These are phyloP conservation scores for Colletotrichum sp. DNA, from an alignment of 2,329 filamentous ascomycete genomes.

Conservation along the genomic window DNA sequence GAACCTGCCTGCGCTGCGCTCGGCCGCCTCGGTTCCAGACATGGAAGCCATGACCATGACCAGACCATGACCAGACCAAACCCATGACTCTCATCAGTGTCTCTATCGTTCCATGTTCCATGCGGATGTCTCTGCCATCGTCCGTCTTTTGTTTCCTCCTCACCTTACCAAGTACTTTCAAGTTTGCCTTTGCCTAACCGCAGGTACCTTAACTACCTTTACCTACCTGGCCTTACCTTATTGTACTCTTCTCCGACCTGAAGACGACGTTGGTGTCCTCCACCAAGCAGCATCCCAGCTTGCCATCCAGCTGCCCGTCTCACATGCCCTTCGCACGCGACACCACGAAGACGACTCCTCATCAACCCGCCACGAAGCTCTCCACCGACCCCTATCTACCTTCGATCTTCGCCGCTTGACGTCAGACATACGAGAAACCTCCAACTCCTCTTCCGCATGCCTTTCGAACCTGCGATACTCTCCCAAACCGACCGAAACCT, in stretches of 20 bases:
- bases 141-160: background rate
- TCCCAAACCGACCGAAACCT: background rate
- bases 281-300: constrained; percentile 13
- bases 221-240: background rate
- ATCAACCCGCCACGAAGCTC: background rate
- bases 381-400: background rate
- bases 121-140: background rate
- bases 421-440: background rate
- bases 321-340: constrained; percentile 18
- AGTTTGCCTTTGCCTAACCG: background rate
- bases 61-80: background rate
- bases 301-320: constrained; percentile 7
- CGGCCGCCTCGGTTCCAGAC: background rate
- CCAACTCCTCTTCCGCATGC: background rate
- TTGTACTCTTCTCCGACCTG: background rate
- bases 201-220: background rate
- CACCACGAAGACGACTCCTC: background rate
- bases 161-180: background rate
- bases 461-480: background rate
- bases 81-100: background rate
- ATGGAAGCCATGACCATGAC: background rate
- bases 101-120: background rate
- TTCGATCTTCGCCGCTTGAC: background rate
- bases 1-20: constrained; percentile 8
- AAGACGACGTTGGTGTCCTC: background rate